phyloP scores from a whole-genome alignment of 176 grass and related monocot species.

The Lolium rigidum region DNA sequence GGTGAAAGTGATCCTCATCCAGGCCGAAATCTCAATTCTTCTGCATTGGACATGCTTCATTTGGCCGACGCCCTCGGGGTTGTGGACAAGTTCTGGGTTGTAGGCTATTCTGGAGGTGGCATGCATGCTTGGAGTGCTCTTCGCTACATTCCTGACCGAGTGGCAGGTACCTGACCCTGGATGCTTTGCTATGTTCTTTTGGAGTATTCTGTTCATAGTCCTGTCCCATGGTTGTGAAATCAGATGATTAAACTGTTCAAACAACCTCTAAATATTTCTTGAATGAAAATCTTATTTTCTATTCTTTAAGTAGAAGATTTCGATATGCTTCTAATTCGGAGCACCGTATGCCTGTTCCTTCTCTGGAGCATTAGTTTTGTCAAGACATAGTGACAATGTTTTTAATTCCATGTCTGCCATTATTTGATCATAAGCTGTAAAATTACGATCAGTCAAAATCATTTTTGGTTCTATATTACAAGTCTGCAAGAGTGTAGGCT shows the following conservation, averaged over 20 bases:
- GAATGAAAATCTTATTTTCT: not conserved
- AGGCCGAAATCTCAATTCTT: conserved; percentile 83
- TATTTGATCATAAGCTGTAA: conserved; percentile 20
- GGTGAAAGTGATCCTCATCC: conserved; percentile 98
- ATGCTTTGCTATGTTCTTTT: conserved; percentile 15
- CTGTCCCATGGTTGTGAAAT: not conserved
- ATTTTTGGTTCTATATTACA: not conserved
- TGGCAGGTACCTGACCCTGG: conserved; percentile 63
- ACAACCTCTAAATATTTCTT: conserved; percentile 11
- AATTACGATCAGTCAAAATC: not conserved
- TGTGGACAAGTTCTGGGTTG: conserved; percentile 81
- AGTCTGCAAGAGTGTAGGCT: not conserved
- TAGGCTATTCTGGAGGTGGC: conserved; percentile 85
- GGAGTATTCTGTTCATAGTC: not conserved
- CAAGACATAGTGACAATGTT: conserved; percentile 12
- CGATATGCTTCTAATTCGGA: conserved; percentile 16
- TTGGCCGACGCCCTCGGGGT: conserved; percentile 73
- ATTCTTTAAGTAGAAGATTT: not conserved
- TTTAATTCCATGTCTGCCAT: conserved; percentile 16
- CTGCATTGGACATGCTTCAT: conserved; percentile 93
- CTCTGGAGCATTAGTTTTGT: conserved; percentile 2
- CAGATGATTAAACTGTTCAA: not conserved
- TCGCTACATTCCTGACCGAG: conserved; percentile 86
- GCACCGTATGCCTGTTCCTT: conserved; percentile 12
- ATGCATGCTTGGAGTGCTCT: conserved; percentile 98